Conservation (phyloP, 768 basidiomycete genomes). For the Candolleomyces eurysporus region DNA sequence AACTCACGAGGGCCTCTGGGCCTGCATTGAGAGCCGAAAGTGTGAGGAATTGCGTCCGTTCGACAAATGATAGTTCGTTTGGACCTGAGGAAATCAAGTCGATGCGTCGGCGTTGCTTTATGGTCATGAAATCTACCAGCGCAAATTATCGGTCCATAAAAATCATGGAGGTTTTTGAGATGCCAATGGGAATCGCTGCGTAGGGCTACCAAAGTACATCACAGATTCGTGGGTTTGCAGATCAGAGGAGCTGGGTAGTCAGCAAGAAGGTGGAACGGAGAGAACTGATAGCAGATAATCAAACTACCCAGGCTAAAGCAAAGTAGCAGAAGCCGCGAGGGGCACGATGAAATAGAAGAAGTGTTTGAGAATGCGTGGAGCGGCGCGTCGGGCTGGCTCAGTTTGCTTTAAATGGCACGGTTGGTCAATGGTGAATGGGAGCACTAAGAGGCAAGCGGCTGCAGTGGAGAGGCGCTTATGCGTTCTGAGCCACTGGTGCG, state of each 20-base stretch:
- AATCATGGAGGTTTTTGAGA: conserved; percentile 23
- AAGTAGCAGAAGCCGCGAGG: too few species aligned
- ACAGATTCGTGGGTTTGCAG: conserved; percentile 24
- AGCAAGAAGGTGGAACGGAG: conserved; percentile 38
- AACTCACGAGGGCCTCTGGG: conserved; percentile 51
- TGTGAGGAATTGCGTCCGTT: conserved; percentile 37
- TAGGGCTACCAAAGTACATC: conserved; percentile 16
- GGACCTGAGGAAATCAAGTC: conserved; percentile 33
- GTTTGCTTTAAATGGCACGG: too few species aligned
- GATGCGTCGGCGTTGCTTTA: conserved; percentile 1
- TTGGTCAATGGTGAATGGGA: too few species aligned
- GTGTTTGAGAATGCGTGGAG: too few species aligned
- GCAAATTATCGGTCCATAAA: conserved; percentile 36
- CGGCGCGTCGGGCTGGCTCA: too few species aligned
- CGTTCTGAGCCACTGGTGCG: too few species aligned
- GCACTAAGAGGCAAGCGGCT: too few species aligned
- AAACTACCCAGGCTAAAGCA: too few species aligned
- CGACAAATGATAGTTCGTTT: conserved; percentile 49
- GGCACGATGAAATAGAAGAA: too few species aligned
- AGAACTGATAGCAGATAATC: conserved; percentile 30
- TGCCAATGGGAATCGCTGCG: conserved; percentile 26
- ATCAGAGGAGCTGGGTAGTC: conserved; percentile 33
- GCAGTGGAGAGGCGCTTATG: too few species aligned
- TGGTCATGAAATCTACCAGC: conserved; percentile 24
- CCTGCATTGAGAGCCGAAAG: conserved; percentile 47